Percentiles rank a stretch among this genome's conserved stretches.
These are phyloP conservation scores for Taphrina confusa DNA, from an alignment of 1,139 yeast genomes.

Conservation along the genomic window DNA sequence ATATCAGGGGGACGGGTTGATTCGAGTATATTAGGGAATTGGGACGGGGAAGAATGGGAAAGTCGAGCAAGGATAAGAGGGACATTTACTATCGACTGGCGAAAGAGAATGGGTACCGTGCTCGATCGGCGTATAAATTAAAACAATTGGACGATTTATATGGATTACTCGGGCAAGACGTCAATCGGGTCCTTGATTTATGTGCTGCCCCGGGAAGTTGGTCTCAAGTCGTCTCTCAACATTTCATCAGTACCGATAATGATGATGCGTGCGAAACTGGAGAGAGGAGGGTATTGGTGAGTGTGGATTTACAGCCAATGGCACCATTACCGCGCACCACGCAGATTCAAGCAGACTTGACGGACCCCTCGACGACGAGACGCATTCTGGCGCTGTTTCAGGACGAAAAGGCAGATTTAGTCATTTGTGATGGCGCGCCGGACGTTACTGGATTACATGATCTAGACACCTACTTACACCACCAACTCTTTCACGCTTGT, in stretches of 20 bases:
- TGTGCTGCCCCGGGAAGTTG: conserved; percentile 99
- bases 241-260: conserved; percentile 41
- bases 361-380: conserved; percentile 84
- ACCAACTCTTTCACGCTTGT: conserved; percentile 87
- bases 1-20: too few species aligned
- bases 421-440: conserved; percentile 79
- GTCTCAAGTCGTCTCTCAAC: conserved; percentile 90
- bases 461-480: conserved; percentile 93
- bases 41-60: conserved; percentile 34
- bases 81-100: conserved; percentile 51
- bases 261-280: conserved; percentile 34
- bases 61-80: conserved; percentile 33
- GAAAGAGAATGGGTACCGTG: conserved; percentile 96
- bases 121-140: conserved; percentile 90
- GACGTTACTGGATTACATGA: conserved; percentile 98
- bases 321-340: conserved; percentile 87
- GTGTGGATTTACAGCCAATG: conserved; percentile 97
- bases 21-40: too few species aligned
- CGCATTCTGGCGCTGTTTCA: conserved; percentile 77
- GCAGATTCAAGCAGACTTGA: conserved; percentile 91
- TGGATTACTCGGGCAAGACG: conserved; percentile 64
- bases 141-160: conserved; percentile 88
- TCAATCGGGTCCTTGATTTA: conserved; percentile 83
- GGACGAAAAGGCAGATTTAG: conserved; percentile 50
- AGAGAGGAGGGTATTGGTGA: conserved; percentile 68